Conservation (phyloP, 2,329 filamentous ascomycete species). For the Anisogramma anomala region DNA sequence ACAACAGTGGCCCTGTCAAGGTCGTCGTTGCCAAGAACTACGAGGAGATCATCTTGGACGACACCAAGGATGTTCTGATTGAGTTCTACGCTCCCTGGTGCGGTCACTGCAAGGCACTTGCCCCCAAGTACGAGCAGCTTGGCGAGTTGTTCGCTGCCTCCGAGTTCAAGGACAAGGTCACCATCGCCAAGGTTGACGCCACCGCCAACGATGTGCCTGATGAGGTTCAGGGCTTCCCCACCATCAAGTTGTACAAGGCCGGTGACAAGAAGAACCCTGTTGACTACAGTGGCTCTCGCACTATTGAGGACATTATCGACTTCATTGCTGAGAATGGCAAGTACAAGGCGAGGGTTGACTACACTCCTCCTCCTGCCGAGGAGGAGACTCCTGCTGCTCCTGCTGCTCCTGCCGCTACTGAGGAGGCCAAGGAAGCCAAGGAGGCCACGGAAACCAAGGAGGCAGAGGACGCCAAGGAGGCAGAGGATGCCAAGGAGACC, state of each 20-base stretch:
- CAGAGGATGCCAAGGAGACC: too few relatives aligned
- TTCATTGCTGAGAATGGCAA: conserved; percentile 96
- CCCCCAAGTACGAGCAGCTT: conserved; percentile 93
- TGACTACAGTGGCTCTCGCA: conserved; percentile 79
- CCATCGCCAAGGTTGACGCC: conserved; percentile 95
- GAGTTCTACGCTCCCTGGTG: conserved; percentile 99
- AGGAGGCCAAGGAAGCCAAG: conserved; percentile 33
- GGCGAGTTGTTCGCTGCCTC: conserved; percentile 64
- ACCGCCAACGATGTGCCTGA: conserved; percentile 94
- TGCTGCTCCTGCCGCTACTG: conserved; percentile 37
- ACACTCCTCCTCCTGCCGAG: conserved; percentile 38
- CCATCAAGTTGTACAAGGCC: conserved; percentile 95
- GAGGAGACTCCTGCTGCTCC: conserved; percentile 42
- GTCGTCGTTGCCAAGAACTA: conserved; percentile 91
- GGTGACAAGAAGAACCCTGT: conserved; percentile 75
- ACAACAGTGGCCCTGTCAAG: conserved; percentile 77
- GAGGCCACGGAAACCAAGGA: conserved; percentile 23
- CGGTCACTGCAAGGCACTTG: conserved; percentile 97
- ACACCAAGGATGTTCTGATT: conserved; percentile 90
- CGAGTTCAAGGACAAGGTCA: conserved; percentile 70
- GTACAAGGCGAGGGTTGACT: conserved; percentile 63
- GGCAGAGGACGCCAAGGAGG: conserved; percentile 27
- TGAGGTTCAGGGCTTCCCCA: conserved; percentile 95
- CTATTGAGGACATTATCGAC: conserved; percentile 77
- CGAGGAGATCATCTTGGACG: conserved; percentile 79